Evolutionary conservation across 371 early-diverging fungal genomes (phyloP), one percentile per base, ranked within the genome.

Genomic region (Fennellomyces sp.): DNA sequence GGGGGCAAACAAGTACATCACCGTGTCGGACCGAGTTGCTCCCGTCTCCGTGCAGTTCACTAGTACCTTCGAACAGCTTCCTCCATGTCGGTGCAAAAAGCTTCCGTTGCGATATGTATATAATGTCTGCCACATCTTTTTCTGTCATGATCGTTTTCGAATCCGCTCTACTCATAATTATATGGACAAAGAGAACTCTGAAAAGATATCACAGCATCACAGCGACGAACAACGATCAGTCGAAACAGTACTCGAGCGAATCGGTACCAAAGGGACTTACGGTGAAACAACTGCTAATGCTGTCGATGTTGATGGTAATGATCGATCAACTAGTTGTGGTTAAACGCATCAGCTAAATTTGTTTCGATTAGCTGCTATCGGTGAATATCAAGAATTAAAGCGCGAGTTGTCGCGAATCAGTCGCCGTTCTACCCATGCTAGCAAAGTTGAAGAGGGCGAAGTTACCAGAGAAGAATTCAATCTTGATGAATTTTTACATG

Each of bases 271-370:
- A 26, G 33, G 38, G 10, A 33, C 59, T 21, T 68, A 33, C 52
- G 68, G 68, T 25, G 68, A 68, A 41, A 51, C 60, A 10, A 27
- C 56, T 5, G 68, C 63, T 17, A 68, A 68, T 58, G 63, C 60
- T 2, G 68, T 68, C 29, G 48, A 63, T 47, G 50, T 68, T 19
- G 63, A 68, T 36, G 68, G 68, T 68, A 65, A 21, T n/a, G n/a
- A n/a, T n/a, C n/a, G n/a, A n/a, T n/a, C n/a, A n/a, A n/a, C 39
- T 21, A 27, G 29, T 35, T 29, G 23, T 80, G 7, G 85, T 35
- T 28, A 13, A 15, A 49, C 35, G 25, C n/a, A 15, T 15, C 23
- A 33, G 30, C 15, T 49, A 33, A 27, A 8, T 27, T 27, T 41
- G 5, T 47, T 23, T n/a, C 47, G 10, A 6, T 19, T 58, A 65